These are phyloP conservation scores for Epicoccum nigrum DNA, from an alignment of 2,329 filamentous ascomycete species.

Conservation along the genomic window DNA sequence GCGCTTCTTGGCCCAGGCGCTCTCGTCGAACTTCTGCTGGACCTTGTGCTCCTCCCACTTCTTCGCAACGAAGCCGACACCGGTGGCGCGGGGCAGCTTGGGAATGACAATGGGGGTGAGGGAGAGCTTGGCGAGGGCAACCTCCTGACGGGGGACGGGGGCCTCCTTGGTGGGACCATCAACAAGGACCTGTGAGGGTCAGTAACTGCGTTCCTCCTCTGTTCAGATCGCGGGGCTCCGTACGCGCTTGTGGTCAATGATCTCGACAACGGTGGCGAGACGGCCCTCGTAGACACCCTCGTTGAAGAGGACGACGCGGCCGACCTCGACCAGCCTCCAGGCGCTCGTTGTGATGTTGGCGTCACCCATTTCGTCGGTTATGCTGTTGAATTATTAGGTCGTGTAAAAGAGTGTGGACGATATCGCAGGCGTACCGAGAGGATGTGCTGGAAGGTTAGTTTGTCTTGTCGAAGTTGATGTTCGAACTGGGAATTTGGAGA, in stretches of 20 bases:
- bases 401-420: constrained; percentile 25
- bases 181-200: constrained; percentile 77
- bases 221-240: constrained; percentile 55
- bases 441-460: constrained; percentile 36
- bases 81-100: constrained; percentile 83
- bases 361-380: constrained; percentile 55
- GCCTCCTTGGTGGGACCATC: constrained; percentile 87
- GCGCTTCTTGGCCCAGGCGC: constrained; percentile 93
- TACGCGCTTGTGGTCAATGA: constrained; percentile 99
- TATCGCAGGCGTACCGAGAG: constrained; percentile 47
- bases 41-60: constrained; percentile 91
- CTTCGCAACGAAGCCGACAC: constrained; percentile 82
- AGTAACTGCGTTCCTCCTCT: constrained; percentile 31
- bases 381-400: constrained; percentile 41
- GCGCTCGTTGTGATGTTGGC: constrained; percentile 55
- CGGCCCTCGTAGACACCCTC: constrained; percentile 80
- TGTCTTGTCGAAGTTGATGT: constrained; percentile 27
- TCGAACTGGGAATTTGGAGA: constrained; percentile 19
- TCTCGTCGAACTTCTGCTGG: constrained; percentile 90
- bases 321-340: constrained; percentile 96
- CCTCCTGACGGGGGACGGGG: constrained; percentile 84
- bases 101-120: constrained; percentile 89
- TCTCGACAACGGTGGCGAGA: constrained; percentile 95
- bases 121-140: constrained; percentile 80
- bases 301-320: constrained; percentile 93